Evolutionary conservation across 1,284 basidiomycete genomes (phyloP).

Genomic region (Heterobasidion annosum): DNA sequence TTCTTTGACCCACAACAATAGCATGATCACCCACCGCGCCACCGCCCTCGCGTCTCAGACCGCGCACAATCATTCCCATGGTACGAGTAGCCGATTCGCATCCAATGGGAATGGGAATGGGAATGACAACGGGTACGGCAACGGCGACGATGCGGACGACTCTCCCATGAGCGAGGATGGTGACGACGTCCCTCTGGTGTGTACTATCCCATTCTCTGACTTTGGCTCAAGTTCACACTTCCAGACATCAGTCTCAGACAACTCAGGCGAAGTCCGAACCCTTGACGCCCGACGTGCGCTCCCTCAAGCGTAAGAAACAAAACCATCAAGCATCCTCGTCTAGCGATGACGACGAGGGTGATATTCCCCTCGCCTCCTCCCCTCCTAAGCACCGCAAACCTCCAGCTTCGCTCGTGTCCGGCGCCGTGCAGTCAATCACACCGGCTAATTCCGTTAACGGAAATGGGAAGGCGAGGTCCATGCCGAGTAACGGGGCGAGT

Average conservation of each 20-base stretch:
- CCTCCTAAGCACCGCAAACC: constrained; percentile 42
- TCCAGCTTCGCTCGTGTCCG: constrained; percentile 31
- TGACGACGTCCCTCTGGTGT: constrained; percentile 56
- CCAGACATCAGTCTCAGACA: constrained; percentile 25
- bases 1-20: constrained; percentile 32
- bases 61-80: constrained; percentile 9
- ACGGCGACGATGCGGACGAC: constrained; percentile 27
- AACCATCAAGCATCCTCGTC: constrained; percentile 38
- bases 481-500: constrained; percentile 23
- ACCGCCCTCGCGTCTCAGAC: constrained; percentile 44
- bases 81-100: constrained; percentile 13
- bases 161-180: constrained; percentile 56
- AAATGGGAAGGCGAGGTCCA: constrained; percentile 28
- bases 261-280: constrained; percentile 38
- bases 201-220: constrained; percentile 16
- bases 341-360: constrained; percentile 72
- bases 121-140: constrained; percentile 15
- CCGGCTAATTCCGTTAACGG: constrained; percentile 23
- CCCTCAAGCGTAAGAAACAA: constrained; percentile 49
- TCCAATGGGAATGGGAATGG: constrained; percentile 25
- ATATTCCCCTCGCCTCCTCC: constrained; percentile 62
- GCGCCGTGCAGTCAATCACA: constrained; percentile 29
- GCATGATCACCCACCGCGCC: constrained; percentile 60
- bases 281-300: constrained; percentile 31
- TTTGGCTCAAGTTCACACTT: constrained; percentile 16